A percentile compares a stretch with the other conserved stretches of the same genome.
Conservation (phyloP, 331 rosid species). For the Telfairia occidentalis region DNA sequence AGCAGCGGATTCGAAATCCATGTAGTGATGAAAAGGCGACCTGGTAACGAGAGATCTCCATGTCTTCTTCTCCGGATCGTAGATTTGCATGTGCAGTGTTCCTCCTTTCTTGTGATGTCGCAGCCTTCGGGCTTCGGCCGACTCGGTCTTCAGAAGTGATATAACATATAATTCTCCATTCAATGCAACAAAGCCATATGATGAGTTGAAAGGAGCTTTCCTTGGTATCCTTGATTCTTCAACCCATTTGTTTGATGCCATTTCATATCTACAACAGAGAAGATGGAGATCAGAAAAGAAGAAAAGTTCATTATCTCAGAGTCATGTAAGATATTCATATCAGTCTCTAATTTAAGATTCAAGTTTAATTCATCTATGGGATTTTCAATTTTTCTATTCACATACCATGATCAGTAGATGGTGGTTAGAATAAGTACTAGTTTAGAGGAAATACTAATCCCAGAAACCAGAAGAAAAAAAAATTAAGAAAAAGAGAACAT, state of each 20-base stretch:
- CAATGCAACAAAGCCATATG: slow-evolving; percentile 42
- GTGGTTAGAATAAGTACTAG: not conserved
- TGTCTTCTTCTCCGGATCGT: slow-evolving; percentile 53
- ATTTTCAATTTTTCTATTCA: not conserved
- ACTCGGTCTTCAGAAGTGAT: slow-evolving; percentile 24
- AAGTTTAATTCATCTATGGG: not conserved
- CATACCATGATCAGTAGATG: not conserved
- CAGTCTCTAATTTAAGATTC: not conserved
- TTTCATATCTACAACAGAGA: slow-evolving; percentile 42
- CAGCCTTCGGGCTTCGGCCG: slow-evolving; percentile 31
- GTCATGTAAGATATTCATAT: not conserved
- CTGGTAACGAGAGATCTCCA: slow-evolving; percentile 58
- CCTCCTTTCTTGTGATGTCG: slow-evolving; percentile 44
- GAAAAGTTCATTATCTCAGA: not conserved
- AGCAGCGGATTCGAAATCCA: slow-evolving; percentile 49
- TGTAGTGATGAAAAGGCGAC: slow-evolving; percentile 42
- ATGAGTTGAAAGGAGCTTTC: slow-evolving; percentile 29
- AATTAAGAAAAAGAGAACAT: not conserved
- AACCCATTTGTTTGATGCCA: slow-evolving; percentile 28
- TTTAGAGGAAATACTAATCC: not conserved
- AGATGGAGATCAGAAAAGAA: slow-evolving; percentile 1
- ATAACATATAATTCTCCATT: slow-evolving; percentile 52
- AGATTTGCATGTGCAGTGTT: slow-evolving; percentile 57
- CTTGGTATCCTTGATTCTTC: slow-evolving; percentile 54
- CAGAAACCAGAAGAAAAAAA: not conserved